These are phyloP conservation scores for Citrus glauca DNA, from an alignment of 345 rosid species.

Conservation along the genomic window DNA sequence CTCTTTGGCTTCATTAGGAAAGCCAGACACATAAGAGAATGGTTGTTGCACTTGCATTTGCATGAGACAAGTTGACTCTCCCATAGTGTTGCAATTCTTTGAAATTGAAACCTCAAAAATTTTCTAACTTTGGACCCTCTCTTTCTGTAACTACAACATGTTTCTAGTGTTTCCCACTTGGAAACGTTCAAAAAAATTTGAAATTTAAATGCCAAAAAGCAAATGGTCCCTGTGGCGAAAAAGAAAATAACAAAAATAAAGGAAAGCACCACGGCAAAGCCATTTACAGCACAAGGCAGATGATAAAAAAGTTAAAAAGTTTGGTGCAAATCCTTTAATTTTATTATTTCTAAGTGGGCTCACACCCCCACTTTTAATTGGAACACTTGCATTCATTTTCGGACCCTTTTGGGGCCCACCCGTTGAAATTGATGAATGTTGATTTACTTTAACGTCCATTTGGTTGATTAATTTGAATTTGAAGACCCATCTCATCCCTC, in stretches of 20 bases:
- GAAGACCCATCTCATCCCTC: neutral
- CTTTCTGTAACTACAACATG: neutral
- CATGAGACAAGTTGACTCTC: conserved; percentile 79
- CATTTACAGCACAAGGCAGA: neutral
- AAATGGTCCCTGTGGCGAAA: conserved; percentile 15
- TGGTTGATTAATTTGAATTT: conserved; percentile 21
- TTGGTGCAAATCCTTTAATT: conserved; percentile 5
- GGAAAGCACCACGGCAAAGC: neutral
- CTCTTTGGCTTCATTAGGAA: conserved; percentile 58
- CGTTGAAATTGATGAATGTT: neutral
- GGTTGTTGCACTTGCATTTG: conserved; percentile 36
- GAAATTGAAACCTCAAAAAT: conserved; percentile 22
- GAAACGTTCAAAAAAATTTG: conserved; percentile 32
- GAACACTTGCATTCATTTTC: conserved; percentile 15
- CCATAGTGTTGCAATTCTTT: conserved; percentile 39
- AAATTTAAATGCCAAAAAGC: conserved; percentile 31
- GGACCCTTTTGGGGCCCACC: conserved; percentile 10
- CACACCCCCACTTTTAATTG: neutral
- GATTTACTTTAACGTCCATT: conserved; percentile 5
- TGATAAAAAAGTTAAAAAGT: neutral
- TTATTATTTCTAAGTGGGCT: conserved; percentile 19
- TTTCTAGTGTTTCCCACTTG: neutral
- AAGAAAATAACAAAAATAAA: neutral
- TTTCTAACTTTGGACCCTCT: conserved; percentile 13
- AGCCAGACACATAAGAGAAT: conserved; percentile 61